Base-by-base conservation (phyloP, 2,329 filamentous ascomycete genomes). In the Trichoderma asperellum region DNA sequence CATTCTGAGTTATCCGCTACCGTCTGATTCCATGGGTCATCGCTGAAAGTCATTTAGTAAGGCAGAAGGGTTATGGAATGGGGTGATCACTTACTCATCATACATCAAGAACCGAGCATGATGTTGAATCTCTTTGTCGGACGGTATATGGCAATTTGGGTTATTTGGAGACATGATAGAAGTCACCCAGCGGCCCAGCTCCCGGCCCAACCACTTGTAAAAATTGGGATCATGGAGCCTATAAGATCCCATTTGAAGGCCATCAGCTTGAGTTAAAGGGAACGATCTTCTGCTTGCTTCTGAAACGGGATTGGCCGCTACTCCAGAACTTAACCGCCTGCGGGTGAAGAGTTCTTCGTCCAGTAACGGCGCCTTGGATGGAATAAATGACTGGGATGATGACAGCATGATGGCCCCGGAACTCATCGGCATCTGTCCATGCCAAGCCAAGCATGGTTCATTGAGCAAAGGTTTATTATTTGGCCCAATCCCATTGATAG, bases 11-110 rank as follows among this genome's bases (percentile, higher is more conserved):
- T 53, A 53, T 53, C 49, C 5, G 49, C 49, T 5, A 27, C 11
- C 5, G 49, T 53, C 24, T 53, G 49, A 24, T 53, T 53, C 49
- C 49, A 53, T 14, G 49, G 49, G 14, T 53, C 49, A 27, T 53
- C 49, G 49, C 49, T 53, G 21, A 5, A 14, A 27, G 10, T 53
- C 2, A 16, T 14, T 53, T 53, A 53, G 49, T 4, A n/a, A 2
- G 40, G 6, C 6, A 10, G 18, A n/a, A 40, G 5, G 4, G 24
- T 16, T 2, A 53, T 24, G 8, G 21, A 14, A 7, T 14, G 4
- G 24, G 4, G 14, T 14, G 27, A 6, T 14, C 27, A 89, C 56
- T 58, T 24, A 58, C 56, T 58, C 56, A 2, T 58, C 56, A 37
- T 21, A 58, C 34, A 58, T 35, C 18, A 58, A 35, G 4, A 32